phyloP scores from a whole-genome alignment of 2,329 filamentous ascomycete genomes.

The Tympanopsis confertula region DNA sequence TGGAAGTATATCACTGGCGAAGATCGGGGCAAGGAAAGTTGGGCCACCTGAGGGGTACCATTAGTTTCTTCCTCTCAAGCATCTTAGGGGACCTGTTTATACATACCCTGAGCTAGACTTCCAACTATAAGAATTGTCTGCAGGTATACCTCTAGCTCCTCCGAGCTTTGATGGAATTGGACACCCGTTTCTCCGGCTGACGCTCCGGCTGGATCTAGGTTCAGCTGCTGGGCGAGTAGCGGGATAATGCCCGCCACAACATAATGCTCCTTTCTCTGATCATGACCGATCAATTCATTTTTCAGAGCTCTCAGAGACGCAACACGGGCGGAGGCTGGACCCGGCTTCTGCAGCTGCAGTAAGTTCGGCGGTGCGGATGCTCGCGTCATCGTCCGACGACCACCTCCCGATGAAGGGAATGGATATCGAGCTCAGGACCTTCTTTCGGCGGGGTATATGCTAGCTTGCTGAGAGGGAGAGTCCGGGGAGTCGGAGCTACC shows the following conservation, averaged over 20 bases:
- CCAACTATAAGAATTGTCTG: constrained; percentile 47
- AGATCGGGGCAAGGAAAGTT: constrained; percentile 63
- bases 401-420: too few relatives aligned
- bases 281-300: constrained; percentile 80
- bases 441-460: too few relatives aligned
- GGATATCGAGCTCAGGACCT: too few relatives aligned
- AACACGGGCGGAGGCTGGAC: constrained; percentile 20
- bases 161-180: constrained; percentile 17
- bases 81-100: constrained; percentile 4
- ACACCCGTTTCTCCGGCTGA: constrained; percentile 13
- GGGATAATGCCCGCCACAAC: constrained; percentile 59
- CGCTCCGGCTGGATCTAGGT: constrained; percentile 17
- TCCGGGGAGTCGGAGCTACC: too few relatives aligned
- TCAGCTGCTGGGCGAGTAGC: constrained; percentile 36
- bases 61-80: constrained; percentile 1
- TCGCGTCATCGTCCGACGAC: constrained; percentile 27
- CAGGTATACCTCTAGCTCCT: constrained; percentile 37
- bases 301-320: constrained; percentile 64
- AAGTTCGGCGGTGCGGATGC: constrained; percentile 23
- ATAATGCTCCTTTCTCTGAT: constrained; percentile 73
- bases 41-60: constrained; percentile 52
- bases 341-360: constrained; percentile 23
- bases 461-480: too few relatives aligned
- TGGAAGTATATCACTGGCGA: constrained; percentile 55
- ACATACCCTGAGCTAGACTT: constrained; percentile 44